Base-by-base conservation (phyloP, 805 yeast species). In the Kregervanrija fluxuum region DNA sequence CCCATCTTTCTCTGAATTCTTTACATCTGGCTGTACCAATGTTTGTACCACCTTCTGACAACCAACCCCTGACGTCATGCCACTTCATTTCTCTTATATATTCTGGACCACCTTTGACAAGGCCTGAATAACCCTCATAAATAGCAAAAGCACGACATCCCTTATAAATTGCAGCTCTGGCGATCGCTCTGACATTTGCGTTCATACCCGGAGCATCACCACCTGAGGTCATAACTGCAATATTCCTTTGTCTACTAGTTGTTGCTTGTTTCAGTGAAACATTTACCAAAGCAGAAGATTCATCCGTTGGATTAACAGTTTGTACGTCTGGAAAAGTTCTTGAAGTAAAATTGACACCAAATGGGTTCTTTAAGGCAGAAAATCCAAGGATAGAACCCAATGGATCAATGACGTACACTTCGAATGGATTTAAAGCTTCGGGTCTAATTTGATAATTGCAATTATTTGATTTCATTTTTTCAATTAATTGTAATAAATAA, bases 161-260 rank as follows among this genome's bases (percentile, higher is more conserved):
- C 44, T 68, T 69, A 62, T 66, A 73, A 47, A 82, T 75, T n/a
- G 82, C 79, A 0, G 87, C 74, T 47, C 90, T 66, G 4, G 82
- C 80, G 38, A 82, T 83, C 3, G 88, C 86, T 49, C 89, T 66
- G 17, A 82, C 89, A 33, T 79, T 80, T 3, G 88, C 81, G 58
- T 81, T 80, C 90, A 82, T 82, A 51, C 90, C 90, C 8, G 85
- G 90, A 30, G 88, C 82, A 57, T 82, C 90, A 54, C 90, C 90
- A 47, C 90, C 90, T 1, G 87, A 80, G 1, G 89, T 82, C 87
- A 82, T 82, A 12, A 82, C 85, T 1, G 82, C 90, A 47, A 82
- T 79, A 62, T 80, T 70, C 64, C 73, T 66, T 30, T 47, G 46
- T 37, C 45, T 43, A 5, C 35, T 44, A 5, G 38, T 17, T 2